Base-by-base conservation (phyloP, 2,329 filamentous ascomycete genomes). In the Hirsutella minnesotensis region DNA sequence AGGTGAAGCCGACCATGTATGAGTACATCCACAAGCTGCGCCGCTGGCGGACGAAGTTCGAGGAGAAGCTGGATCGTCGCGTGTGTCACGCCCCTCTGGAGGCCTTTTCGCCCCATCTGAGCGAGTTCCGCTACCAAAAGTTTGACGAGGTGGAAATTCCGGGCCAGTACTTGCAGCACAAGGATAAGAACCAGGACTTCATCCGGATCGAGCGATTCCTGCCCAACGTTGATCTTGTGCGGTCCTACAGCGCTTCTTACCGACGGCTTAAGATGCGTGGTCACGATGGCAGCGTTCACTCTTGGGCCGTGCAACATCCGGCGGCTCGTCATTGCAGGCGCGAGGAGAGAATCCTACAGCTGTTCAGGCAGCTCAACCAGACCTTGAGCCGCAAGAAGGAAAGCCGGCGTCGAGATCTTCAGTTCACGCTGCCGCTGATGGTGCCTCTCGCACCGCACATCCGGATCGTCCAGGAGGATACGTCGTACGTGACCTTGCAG, bases 131-230 rank as follows among this genome's bases (percentile, higher is more conserved):
- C 33, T 98, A 95, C 70, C 82, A 92, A 60, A 96, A 95, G 62
- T 95, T 98, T 52, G 92, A 99, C 56, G 94, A 98, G 55, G 90
- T 99, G 12, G 92, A 99, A 63, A 80, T 99, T 30, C 94, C 94
- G 3, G 92, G 92, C 1, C 92, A 99, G 60, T 99, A 99, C 61
- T 69, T 95, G 49, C 82, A 94, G 58, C 92, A 95, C 66, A 94
- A 92, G 62, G 94, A 99, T 56, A 98, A 96, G 75, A 98, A 98
- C 61, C 88, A 94, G 54, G 92, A 98, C 61, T 98, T 99, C 59
- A 83, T 98, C 51, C 83, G 89, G 38, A 96, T 98, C 51, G 94
- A 98, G 61, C 83, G 90, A 20, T 98, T 98, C 76, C 66, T 98
- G 53, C 89, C 94, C 9, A 86, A 92, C 50, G 88, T 99, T 18